Evolutionary conservation across 441 rosid species (phyloP).

Genomic region (Jatropha multifida): DNA sequence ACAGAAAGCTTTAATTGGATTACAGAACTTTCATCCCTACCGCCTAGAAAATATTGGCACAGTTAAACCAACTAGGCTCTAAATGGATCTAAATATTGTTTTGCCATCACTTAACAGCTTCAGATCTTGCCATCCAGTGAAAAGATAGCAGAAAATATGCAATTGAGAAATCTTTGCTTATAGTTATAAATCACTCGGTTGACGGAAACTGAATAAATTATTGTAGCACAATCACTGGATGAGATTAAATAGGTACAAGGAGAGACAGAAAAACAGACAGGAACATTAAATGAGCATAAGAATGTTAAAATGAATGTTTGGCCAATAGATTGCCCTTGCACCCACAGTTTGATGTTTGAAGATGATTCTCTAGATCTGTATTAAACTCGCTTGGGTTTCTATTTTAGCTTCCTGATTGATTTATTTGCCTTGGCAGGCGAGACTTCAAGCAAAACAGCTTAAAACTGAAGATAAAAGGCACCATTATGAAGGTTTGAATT

Average conservation of each 20-base stretch:
- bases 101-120: not conserved
- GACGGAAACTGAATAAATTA: not conserved
- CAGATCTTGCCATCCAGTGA: not conserved
- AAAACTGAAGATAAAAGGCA: constrained; percentile 71
- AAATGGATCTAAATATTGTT: not conserved
- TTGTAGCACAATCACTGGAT: not conserved
- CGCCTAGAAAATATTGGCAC: too few relatives aligned
- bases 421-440: constrained; percentile 43
- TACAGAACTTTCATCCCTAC: not conserved
- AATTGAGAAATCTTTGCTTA: not conserved
- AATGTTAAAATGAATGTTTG: not conserved
- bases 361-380: not conserved
- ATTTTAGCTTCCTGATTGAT: constrained; percentile 2
- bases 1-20: not conserved
- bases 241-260: not conserved
- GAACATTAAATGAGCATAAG: not conserved
- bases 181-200: not conserved
- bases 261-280: not conserved
- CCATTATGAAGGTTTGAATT: constrained; percentile 62
- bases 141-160: not conserved
- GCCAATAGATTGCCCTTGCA: not conserved
- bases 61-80: not conserved
- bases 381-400: not conserved
- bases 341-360: not conserved
- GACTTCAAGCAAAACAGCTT: constrained; percentile 92